Base-by-base conservation (phyloP, 495 filamentous ascomycete genomes). In the Neurospora discreta region DNA sequence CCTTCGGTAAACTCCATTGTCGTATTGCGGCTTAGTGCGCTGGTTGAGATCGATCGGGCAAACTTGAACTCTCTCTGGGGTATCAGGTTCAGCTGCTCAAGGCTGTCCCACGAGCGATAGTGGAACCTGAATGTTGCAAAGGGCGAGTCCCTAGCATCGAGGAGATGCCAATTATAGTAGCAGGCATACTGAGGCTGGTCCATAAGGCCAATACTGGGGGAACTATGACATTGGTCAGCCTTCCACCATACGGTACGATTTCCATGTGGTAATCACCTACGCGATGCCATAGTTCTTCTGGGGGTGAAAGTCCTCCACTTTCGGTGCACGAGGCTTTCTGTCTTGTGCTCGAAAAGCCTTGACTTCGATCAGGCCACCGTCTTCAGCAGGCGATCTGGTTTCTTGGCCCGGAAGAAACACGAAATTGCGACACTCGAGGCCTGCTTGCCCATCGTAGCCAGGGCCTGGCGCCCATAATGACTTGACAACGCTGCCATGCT, bases 341-440 rank as follows among this genome's bases (percentile, higher is more conserved):
- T 75, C 79, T 44, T 76, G 79, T 2, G 85, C 84, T 39, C 86
- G 81, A 72, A 84, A 87, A 15, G 81, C 84, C 41, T 80, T 80
- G 10, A 88, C 74, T 73, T 87, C 84, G 44, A 88, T 85, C 7
- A 86, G 70, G 26, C 86, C 86, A 39, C 86, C 86, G 71, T 87
- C 84, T 43, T 82, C 81, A 38, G 84, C 83, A 15, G 77, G 71
- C n/a, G 80, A 78, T 58, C 75, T 75, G 33, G 73, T 72, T 39
- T 81, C 78, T 8, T 79, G 73, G 23, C 77, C 78, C 15, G 79
- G 81, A 39, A 79, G 74, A 58, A 85, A 85, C 38, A 81, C 78
- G 67, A 84, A 83, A 46, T 79, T 83, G 11, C 82, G 74, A 3
- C 77, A 75, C 75, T 85, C 84, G 71, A 84, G 76, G 1, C 81